Base-by-base conservation (phyloP, 78 protist genomes). In the Cavenderia fasciculata region DNA sequence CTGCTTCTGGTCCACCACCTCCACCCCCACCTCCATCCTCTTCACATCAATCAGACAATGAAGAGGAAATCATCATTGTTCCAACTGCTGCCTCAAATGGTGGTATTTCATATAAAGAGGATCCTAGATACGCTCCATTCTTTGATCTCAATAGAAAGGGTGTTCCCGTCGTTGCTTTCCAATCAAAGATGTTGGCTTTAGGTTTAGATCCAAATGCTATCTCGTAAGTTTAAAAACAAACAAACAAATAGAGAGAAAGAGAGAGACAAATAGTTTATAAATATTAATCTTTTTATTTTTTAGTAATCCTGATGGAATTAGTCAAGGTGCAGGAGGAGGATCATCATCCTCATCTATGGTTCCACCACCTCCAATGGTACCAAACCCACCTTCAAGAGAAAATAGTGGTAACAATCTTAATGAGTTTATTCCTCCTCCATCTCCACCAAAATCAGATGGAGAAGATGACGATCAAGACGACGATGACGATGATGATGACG, bases 61-160 rank as follows among this genome's bases (percentile, higher is more conserved):
- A 69, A 14, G 72, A 65, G 12, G 51, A n/a, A n/a, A n/a, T n/a
- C n/a, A n/a, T n/a, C n/a, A n/a, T n/a, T n/a, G n/a, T n/a, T n/a
- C n/a, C n/a, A n/a, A n/a, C n/a, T n/a, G n/a, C 4, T 19, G 29
- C 92, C 8, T 51, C 23, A 4, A 33, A 27, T 16, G 91, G 52
- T 33, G 33, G 68, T 31, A 18, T 72, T 14, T 4, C 52, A 12
- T 66, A 41, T 52, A 65, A 36, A 31, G 88, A 79, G 6, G 88
- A 79, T 51, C 88, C 88, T 18, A 29, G 88, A 38, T 79, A 79
- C 41, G 57, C 51, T 51, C 74, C 88, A 59, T 79, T 43, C 40
- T 79, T 79, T 19, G 59, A 69, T 43, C 51, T 57, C 8, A 18
- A 19, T 0, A 2, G 25, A 19, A 69, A 66, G 29, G 74, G 74